These are phyloP conservation scores for Trichoderma guizhouense DNA, from an alignment of 2,329 filamentous ascomycete species.

Conservation along the genomic window DNA sequence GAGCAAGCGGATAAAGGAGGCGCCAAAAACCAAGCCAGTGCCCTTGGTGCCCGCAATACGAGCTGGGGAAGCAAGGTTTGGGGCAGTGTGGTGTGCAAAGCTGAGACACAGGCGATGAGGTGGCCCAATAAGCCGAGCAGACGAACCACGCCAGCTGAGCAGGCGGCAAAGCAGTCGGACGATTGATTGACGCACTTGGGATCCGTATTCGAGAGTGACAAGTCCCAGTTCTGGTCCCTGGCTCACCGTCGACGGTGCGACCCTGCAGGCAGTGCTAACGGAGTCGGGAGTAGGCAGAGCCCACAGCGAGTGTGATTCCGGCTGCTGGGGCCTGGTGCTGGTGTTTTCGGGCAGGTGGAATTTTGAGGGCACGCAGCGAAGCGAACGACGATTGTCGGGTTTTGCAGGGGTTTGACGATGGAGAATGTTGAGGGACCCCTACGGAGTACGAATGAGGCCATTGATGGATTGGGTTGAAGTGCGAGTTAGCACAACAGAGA, in stretches of 20 bases:
- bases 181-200: neutral
- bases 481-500: neutral
- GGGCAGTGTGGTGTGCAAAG: conserved; percentile 4
- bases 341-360: neutral
- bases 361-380: neutral
- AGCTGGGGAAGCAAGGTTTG: conserved; percentile 19
- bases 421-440: neutral
- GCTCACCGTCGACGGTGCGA: conserved; percentile 6
- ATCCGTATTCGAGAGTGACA: neutral
- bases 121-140: conserved; percentile 17
- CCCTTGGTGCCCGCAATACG: conserved; percentile 16
- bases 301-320: neutral
- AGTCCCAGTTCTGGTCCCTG: neutral
- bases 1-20: conserved; percentile 15
- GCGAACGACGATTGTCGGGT: neutral
- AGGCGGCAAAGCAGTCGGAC: neutral
- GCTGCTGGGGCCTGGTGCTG: neutral
- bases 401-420: neutral
- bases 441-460: neutral
- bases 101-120: conserved; percentile 19
- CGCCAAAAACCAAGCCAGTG: neutral
- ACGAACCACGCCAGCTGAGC: conserved; percentile 17
- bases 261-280: conserved; percentile 12
- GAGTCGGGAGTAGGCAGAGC: conserved; percentile 1
- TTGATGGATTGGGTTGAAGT: neutral